Conservation (phyloP, 164 flowering plant species). For the Echeveria elegans region DNA sequence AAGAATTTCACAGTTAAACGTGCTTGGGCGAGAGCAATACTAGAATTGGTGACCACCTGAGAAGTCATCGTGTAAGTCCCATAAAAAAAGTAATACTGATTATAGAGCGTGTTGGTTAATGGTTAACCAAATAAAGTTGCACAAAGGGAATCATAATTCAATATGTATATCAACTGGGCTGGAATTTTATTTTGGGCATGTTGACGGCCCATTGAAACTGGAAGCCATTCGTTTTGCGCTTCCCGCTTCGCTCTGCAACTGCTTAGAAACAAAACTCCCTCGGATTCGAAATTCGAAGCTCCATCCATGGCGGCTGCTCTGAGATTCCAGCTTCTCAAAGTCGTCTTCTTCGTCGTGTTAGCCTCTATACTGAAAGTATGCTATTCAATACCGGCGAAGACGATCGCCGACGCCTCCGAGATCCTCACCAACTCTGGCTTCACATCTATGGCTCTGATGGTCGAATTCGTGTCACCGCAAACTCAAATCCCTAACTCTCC, state of each 20-base stretch:
- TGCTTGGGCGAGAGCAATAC: too few species aligned
- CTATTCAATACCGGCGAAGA: constrained; percentile 12
- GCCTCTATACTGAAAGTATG: constrained; percentile 13
- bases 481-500: constrained; percentile 14
- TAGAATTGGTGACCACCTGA: too few species aligned
- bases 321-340: not conserved
- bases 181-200: not conserved
- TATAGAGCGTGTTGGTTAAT: too few species aligned
- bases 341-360: constrained; percentile 11
- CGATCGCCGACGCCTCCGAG: constrained; percentile 18
- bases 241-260: constrained; percentile 2
- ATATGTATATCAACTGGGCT: not conserved
- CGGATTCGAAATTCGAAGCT: not conserved
- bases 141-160: too few species aligned
- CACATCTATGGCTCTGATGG: constrained; percentile 37
- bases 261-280: not conserved
- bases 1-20: too few species aligned
- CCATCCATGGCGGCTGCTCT: constrained; percentile 17
- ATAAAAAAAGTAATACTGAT: too few species aligned
- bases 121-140: too few species aligned
- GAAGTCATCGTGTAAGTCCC: too few species aligned
- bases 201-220: not conserved
- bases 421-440: constrained; percentile 26
- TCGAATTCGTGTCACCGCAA: constrained; percentile 26
- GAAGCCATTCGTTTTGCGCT: not conserved